Conservation (phyloP, 2,329 filamentous ascomycete genomes). For the Exophiala mesophila region DNA sequence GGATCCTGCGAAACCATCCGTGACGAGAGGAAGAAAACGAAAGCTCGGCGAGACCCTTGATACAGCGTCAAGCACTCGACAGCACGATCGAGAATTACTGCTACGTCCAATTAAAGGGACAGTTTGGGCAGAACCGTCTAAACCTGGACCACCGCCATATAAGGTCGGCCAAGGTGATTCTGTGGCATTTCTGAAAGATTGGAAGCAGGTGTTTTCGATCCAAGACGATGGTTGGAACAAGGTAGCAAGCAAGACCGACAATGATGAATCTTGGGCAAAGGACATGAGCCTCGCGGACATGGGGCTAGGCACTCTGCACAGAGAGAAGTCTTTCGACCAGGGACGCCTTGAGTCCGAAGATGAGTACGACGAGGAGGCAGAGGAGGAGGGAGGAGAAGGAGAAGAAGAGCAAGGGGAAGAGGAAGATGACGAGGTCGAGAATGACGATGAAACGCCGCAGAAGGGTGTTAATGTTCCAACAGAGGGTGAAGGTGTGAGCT, state of each 20-base stretch:
- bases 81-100: constrained; percentile 16
- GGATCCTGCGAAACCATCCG: constrained; percentile 8
- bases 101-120: constrained; percentile 35
- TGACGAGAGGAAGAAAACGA: constrained; percentile 25
- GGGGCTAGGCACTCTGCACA: constrained; percentile 18
- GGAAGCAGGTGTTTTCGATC: constrained; percentile 39
- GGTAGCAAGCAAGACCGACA: background rate
- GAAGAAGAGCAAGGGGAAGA: constrained; percentile 3
- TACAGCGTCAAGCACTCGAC: constrained; percentile 9
- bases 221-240: constrained; percentile 17
- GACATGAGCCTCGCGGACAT: constrained; percentile 27
- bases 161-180: constrained; percentile 38
- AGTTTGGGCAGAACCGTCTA: constrained; percentile 35
- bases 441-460: background rate
- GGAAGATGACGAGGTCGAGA: constrained; percentile 3
- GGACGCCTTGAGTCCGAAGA: constrained; percentile 10
- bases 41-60: constrained; percentile 23
- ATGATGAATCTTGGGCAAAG: constrained; percentile 27
- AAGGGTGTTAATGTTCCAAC: background rate
- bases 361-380: constrained; percentile 4
- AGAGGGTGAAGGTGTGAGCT: background rate
- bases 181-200: constrained; percentile 43
- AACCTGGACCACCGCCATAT: constrained; percentile 30
- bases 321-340: constrained; percentile 10
- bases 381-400: background rate